phyloP scores from a whole-genome alignment of 2,329 filamentous ascomycete species.

The Phoma sp. region DNA sequence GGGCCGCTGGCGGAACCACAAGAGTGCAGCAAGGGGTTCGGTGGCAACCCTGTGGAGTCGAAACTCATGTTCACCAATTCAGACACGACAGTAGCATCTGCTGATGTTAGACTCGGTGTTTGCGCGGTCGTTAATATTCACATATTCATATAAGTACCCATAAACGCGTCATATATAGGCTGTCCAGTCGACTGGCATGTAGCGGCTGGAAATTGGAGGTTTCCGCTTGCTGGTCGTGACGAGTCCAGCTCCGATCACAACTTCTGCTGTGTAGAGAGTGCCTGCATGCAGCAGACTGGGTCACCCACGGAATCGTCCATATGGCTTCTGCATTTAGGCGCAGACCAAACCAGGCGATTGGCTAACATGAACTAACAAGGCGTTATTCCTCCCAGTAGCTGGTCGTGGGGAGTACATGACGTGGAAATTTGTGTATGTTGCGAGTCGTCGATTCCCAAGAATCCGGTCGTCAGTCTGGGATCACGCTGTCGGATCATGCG shows the following conservation, averaged over 20 bases:
- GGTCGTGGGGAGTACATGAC: conserved; percentile 13
- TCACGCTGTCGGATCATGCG: conserved; percentile 14
- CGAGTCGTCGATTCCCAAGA: conserved; percentile 16
- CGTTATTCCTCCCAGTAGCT: conserved; percentile 3
- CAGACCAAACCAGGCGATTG: background rate
- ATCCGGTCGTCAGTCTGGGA: conserved; percentile 15
- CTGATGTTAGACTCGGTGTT: background rate
- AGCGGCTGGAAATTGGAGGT: background rate
- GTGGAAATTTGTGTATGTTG: conserved; percentile 7
- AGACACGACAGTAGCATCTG: background rate
- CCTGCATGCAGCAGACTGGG: conserved; percentile 11
- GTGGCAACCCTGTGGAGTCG: conserved; percentile 1
- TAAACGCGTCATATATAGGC: background rate
- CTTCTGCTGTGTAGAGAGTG: conserved; percentile 8
- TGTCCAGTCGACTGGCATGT: background rate
- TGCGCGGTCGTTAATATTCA: background rate
- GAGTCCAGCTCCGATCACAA: background rate
- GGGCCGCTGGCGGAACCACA: conserved; percentile 16
- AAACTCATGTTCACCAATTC: background rate
- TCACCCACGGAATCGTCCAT: conserved; percentile 3
- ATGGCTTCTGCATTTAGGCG: conserved; percentile 6
- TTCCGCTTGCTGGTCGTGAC: conserved; percentile 2
- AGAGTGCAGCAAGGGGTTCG: conserved; percentile 12
- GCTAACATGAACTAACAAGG: background rate
- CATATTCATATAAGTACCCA: too few species aligned